phyloP scores from a whole-genome alignment of 352 stramenopile species.

The Phytophthora kernoviae region DNA sequence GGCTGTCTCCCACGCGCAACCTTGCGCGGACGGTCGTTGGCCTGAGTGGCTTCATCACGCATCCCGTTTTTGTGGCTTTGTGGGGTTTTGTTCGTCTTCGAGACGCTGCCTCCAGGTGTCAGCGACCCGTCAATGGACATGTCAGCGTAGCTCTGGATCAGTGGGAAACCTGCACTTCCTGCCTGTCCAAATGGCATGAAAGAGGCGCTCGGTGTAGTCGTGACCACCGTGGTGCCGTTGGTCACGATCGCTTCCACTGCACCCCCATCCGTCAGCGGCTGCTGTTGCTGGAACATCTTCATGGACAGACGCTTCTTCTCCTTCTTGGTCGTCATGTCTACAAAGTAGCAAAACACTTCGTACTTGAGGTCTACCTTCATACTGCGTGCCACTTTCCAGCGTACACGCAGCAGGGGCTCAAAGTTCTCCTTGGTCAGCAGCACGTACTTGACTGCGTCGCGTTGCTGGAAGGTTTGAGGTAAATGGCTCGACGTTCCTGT shows the following conservation, averaged over 20 bases:
- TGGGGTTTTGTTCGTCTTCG: conserved; percentile 15
- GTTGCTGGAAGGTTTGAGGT: conserved; percentile 77
- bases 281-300: conserved; percentile 61
- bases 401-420: conserved; percentile 62
- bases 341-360: conserved; percentile 83
- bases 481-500: conserved; percentile 72
- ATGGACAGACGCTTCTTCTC: conserved; percentile 67
- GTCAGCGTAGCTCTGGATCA: conserved; percentile 56
- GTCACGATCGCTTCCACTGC: conserved; percentile 22
- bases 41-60: conserved; percentile 27
- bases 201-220: conserved; percentile 23
- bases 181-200: conserved; percentile 37
- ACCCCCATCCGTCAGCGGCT: conserved; percentile 23
- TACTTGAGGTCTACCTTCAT: conserved; percentile 87
- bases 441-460: conserved; percentile 83
- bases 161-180: conserved; percentile 30
- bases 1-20: conserved; percentile 33
- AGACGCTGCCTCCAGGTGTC: conserved; percentile 15
- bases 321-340: conserved; percentile 68
- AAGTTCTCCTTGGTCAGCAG: conserved; percentile 79
- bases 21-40: conserved; percentile 53
- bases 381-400: conserved; percentile 78
- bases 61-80: conserved; percentile 34
- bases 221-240: conserved; percentile 18
- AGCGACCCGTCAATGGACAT: conserved; percentile 38